Percentiles rank a stretch among this genome's conserved stretches.
Conservation (phyloP, 257 asterid species). For the Solanum chilense region DNA sequence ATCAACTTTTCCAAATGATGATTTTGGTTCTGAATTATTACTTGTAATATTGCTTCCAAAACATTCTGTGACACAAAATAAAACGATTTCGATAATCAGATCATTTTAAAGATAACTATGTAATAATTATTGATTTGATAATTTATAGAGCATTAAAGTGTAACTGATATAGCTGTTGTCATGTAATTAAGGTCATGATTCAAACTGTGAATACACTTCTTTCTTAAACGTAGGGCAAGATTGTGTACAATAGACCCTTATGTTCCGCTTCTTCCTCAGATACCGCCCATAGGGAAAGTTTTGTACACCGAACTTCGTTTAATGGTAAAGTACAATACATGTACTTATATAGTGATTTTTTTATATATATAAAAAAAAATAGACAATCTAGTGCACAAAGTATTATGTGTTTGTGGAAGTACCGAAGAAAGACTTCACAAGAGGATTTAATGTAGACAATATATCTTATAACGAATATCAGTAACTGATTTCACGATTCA, state of each 20-base stretch:
- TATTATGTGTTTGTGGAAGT: background rate
- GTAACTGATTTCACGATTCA: background rate
- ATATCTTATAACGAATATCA: background rate
- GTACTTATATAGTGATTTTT: background rate
- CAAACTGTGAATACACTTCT: background rate
- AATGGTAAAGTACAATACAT: background rate
- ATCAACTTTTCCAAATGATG: background rate
- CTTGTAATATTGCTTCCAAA: background rate
- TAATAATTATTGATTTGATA: background rate
- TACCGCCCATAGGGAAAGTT: background rate
- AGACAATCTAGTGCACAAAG: background rate
- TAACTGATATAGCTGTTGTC: background rate
- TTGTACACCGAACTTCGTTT: background rate
- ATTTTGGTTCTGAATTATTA: background rate
- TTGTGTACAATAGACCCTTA: background rate
- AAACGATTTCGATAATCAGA: background rate
- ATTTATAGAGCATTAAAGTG: background rate
- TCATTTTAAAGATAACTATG: background rate
- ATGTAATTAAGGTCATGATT: background rate
- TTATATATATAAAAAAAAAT: background rate
- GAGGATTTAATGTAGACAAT: background rate
- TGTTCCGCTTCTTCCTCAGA: background rate
- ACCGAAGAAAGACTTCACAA: background rate
- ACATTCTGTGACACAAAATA: background rate
- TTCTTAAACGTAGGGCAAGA: background rate